Evolutionary conservation across 352 stramenopile species (phyloP).

Genomic region (Phytophthora cactorum): DNA sequence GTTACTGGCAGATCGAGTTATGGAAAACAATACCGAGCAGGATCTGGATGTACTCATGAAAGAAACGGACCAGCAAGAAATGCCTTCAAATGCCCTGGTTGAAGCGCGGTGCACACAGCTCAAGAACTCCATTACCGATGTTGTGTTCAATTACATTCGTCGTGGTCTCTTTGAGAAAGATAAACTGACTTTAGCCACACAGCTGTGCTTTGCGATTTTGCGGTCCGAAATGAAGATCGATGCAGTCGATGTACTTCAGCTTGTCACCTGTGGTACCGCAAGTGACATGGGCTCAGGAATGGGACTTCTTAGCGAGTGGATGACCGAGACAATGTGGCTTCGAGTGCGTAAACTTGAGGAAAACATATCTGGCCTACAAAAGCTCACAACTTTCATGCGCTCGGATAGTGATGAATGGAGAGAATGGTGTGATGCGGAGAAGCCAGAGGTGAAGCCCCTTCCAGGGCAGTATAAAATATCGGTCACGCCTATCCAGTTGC

Average conservation of each 20-base stretch:
- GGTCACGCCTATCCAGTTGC: slow-evolving; percentile 55
- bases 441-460: slow-evolving; percentile 89
- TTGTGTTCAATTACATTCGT: slow-evolving; percentile 96
- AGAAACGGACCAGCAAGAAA: slow-evolving; percentile 71
- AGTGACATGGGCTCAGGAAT: slow-evolving; percentile 68
- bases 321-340: slow-evolving; percentile 88
- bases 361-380: slow-evolving; percentile 85
- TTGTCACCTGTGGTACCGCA: slow-evolving; percentile 66
- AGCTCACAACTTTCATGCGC: slow-evolving; percentile 94
- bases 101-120: slow-evolving; percentile 60
- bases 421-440: slow-evolving; percentile 94
- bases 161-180: slow-evolving; percentile 94
- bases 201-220: slow-evolving; percentile 93
- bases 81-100: slow-evolving; percentile 60
- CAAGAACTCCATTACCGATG: slow-evolving; percentile 73
- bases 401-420: slow-evolving; percentile 96
- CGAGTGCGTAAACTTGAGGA: slow-evolving; percentile 92
- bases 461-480: slow-evolving; percentile 83
- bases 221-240: slow-evolving; percentile 73
- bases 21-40: slow-evolving; percentile 53
- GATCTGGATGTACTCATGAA: slow-evolving; percentile 70
- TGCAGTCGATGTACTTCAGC: slow-evolving; percentile 66
- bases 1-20: slow-evolving; percentile 73
- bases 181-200: slow-evolving; percentile 93
- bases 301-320: slow-evolving; percentile 94